Percentiles rank a stretch among this genome's conserved stretches.
Conservation (phyloP, 1,139 yeast species). For the Candida frijolesensis region DNA sequence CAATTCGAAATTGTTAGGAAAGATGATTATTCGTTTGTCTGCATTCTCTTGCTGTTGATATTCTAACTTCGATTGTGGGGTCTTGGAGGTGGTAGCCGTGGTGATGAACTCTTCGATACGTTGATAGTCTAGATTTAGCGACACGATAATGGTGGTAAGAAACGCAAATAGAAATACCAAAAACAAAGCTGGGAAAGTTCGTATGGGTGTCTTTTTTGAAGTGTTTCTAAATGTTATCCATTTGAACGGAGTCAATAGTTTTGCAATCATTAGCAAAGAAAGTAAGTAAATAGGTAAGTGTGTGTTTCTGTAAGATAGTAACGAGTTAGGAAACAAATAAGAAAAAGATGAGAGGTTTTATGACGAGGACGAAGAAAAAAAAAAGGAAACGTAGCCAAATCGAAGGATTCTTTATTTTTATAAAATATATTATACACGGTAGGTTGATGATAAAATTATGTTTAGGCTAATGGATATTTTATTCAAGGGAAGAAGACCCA, state of each 20-base stretch:
- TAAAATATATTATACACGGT: no score
- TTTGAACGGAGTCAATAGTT: background rate
- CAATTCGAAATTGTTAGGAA: background rate
- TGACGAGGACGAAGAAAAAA: no score
- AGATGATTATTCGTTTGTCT: background rate
- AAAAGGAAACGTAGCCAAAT: no score
- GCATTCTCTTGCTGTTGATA: background rate
- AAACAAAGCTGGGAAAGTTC: background rate
- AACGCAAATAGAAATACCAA: background rate
- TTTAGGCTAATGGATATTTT: no score
- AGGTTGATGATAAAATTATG: no score
- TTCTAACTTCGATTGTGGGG: background rate
- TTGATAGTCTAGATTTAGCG: background rate
- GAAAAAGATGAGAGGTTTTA: background rate
- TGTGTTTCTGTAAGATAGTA: no score
- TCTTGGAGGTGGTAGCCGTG: background rate
- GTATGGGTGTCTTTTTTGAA: background rate
- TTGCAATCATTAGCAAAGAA: background rate
- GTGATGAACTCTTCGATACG: background rate
- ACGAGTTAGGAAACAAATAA: background rate
- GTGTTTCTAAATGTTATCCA: background rate
- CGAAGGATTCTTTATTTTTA: no score
- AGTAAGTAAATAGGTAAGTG: no score
- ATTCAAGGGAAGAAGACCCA: no score
- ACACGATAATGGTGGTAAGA: background rate